phyloP scores from a whole-genome alignment of 495 filamentous ascomycete species.

The Xylaria flabelliformis region DNA sequence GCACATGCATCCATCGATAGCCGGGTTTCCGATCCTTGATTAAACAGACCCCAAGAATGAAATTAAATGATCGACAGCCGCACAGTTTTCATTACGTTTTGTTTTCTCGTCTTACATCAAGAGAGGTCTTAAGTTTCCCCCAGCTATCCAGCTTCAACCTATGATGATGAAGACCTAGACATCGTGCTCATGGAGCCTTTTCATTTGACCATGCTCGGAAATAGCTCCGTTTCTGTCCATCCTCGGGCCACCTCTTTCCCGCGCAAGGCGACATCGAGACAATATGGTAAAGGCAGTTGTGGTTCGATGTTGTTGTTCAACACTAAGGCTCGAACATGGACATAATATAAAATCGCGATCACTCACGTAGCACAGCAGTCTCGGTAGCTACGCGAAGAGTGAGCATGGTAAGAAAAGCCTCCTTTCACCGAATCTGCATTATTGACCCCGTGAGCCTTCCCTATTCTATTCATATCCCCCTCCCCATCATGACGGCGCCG shows the following conservation, averaged over 20 bases:
- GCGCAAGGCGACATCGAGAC: slow-evolving; percentile 10
- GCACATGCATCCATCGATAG: slow-evolving; percentile 14
- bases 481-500: not conserved
- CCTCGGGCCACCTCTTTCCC: not conserved
- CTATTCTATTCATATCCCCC: slow-evolving; percentile 6
- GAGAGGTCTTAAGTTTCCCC: not conserved
- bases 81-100: slow-evolving; percentile 23
- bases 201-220: not conserved
- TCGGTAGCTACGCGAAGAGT: not conserved
- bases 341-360: not conserved
- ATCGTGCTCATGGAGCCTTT: slow-evolving; percentile 16
- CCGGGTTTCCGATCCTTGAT: slow-evolving; percentile 18
- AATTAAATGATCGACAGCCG: slow-evolving; percentile 25
- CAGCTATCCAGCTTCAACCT: not conserved
- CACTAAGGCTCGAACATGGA: not conserved
- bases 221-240: slow-evolving; percentile 21
- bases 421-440: not conserved
- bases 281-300: slow-evolving; percentile 14
- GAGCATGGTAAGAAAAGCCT: not conserved
- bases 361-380: not conserved
- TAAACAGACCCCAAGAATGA: slow-evolving; percentile 20
- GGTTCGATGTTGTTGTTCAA: slow-evolving; percentile 10
- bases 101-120: not conserved
- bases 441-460: not conserved
- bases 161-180: slow-evolving; percentile 9